Evolutionary conservation across 768 basidiomycete genomes (phyloP).

Genomic region (Collybiopsis confluens): DNA sequence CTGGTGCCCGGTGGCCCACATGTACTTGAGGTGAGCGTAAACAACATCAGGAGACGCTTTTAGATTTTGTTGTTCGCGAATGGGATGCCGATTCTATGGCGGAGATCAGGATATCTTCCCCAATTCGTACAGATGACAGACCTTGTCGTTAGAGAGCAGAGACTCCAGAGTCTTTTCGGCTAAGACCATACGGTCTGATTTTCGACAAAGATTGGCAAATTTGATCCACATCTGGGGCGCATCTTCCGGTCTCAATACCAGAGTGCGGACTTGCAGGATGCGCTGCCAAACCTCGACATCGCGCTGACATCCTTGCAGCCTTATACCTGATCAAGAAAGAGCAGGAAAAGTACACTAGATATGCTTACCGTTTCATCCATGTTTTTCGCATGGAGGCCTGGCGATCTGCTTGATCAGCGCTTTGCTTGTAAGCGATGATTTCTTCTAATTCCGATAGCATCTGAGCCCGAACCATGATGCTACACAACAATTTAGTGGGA

Average conservation of each 20-base stretch:
- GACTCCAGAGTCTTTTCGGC: conserved; percentile 98
- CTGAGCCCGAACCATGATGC: conserved; percentile 94
- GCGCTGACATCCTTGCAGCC: conserved; percentile 92
- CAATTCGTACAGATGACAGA: conserved; percentile 22
- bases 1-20: conserved; percentile 84
- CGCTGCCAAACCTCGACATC: conserved; percentile 99
- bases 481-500: conserved; percentile 23
- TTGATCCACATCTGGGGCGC: conserved; percentile 99
- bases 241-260: conserved; percentile 89
- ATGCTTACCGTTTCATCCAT: conserved; percentile 88
- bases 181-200: conserved; percentile 88
- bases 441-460: conserved; percentile 98
- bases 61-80: conserved; percentile 48
- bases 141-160: conserved; percentile 70
- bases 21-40: conserved; percentile 92
- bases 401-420: conserved; percentile 90
- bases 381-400: conserved; percentile 88
- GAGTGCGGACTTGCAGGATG: conserved; percentile 90
- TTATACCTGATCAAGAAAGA: conserved; percentile 21
- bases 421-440: conserved; percentile 93
- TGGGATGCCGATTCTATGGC: conserved; percentile 38
- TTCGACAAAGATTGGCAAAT: conserved; percentile 95
- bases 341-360: background rate
- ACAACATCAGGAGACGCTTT: conserved; percentile 95
- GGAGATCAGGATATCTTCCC: background rate